Base-by-base conservation (phyloP, 116 monocot species). In the Iris pallida region DNA sequence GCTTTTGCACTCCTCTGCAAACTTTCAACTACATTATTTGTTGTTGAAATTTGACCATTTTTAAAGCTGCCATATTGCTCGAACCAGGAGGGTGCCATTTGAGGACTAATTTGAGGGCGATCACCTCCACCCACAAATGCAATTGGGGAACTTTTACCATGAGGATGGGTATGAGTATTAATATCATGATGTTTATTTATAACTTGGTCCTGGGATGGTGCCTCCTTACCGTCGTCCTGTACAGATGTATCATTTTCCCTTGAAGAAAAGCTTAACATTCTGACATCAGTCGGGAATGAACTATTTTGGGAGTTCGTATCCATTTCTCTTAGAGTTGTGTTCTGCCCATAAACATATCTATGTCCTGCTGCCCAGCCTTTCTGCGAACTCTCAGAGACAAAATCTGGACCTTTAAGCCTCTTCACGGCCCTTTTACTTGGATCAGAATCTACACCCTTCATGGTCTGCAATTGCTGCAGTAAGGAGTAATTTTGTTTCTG, bases 401-500 rank as follows among this genome's bases (percentile, higher is more conserved):
- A 47, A 13, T 84, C 89, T 66, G 79, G 30, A 62, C 70, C 86
- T 69, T 85, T 95, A 12, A 82, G 69, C 66, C 75, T 86, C 74
- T 82, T 86, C 15, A 47, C 72, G 61, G 47, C 16, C 46, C 77
- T 64, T 48, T 68, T 79, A 55, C 47, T 78, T 64, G 73, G 66
- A 86, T 84, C 84, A 74, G 76, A 54, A 68, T 86, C 77, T 16
- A 66, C 55, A 61, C 75, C 64, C 55, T 82, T 92, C 83, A 87
- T 74, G n/a, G 85, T 68, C 65, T 92, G 89, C 73, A 90, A 70
- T 73, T 90, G 92, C 64, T 92, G 88, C 40, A 97, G 53, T 20
- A 92, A 73, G 18, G 92, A 90, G 70, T 90, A 92, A 58, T 74
- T 84, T 43, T 52, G 78, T 43, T 81, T 70, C 19, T 60, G 61